Evolutionary conservation across 2,329 filamentous ascomycete genomes (phyloP), one percentile per base, ranked within the genome.

Genomic region (Ceratocystis colombiana): DNA sequence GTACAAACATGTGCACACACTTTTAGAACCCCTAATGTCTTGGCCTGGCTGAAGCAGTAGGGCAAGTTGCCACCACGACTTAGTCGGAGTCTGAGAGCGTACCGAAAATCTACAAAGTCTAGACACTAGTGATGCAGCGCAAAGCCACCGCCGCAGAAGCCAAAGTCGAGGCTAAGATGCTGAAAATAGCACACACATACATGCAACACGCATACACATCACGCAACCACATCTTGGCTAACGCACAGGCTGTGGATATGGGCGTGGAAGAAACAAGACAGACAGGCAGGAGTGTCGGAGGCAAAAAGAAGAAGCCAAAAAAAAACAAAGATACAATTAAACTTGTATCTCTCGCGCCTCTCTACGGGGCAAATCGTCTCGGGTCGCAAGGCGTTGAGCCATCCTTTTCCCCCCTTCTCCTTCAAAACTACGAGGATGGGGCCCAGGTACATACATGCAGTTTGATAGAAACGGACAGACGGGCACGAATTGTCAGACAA

Each of bases 51-150:
- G 28, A 33, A 59, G 17, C 55, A 59, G 55, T 30, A 41, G 3
- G 37, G 37, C 28, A 59, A 37, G 55, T 59, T 59, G 55, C 28
- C 55, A 12, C 37, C 37, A 37, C 55, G 10, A 8, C 55, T 59
- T 59, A 30, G 55, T 22, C 55, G n/a, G 28, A n/a, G 55, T 59
- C 55, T n/a, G 30, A 59, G 55, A 30, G 55, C 55, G 25, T 59
- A 25, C 55, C 7, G 25, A 37, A 20, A 37, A n/a, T 10, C 48
- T 17, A 59, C 15, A 37, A 30, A 20, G 55, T 59, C 55, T 59
- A 37, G 55, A 59, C 28, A 37, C 55, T 17, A n/a, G 33, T 20
- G 37, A n/a, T 59, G 55, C 20, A 59, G 55, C 17, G 55, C 55
- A 59, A 59, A 59, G 55, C 55, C 55, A 59, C 55, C 17, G 28